These are phyloP conservation scores for Turnera subulata DNA, from an alignment of 345 rosid species.

Conservation along the genomic window DNA sequence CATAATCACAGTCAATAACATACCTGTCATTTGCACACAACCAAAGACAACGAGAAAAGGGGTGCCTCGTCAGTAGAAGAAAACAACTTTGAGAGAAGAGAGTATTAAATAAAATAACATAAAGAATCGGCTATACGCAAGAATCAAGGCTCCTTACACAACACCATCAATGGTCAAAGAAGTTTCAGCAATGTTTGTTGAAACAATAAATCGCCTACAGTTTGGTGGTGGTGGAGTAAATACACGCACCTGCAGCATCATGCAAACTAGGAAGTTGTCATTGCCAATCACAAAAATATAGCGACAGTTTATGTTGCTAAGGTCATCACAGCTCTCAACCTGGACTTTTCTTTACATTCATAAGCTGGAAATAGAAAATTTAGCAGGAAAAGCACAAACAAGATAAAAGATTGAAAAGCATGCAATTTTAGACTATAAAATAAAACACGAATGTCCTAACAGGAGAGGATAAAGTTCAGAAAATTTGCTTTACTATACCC, in stretches of 20 bases:
- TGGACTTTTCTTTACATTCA: no score
- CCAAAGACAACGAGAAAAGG: not conserved
- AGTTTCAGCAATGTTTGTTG: conserved; percentile 98
- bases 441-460: no score
- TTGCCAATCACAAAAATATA: no score
- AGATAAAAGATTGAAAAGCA: no score
- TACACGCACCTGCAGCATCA: conserved; percentile 75
- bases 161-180: conserved; percentile 97
- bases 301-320: no score
- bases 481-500: no score
- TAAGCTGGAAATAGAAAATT: no score
- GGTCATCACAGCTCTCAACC: no score
- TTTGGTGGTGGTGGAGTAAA: conserved; percentile 92
- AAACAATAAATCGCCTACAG: conserved; percentile 87
- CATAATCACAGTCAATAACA: conserved; percentile 90
- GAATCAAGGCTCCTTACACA: conserved; percentile 66
- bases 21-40: conserved; percentile 52
- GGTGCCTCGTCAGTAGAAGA: not conserved
- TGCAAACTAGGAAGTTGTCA: not conserved
- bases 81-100: not conserved
- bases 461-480: no score
- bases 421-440: no score
- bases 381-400: no score
- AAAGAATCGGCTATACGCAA: conserved; percentile 12
- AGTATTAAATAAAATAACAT: not conserved